Base-by-base conservation (phyloP, 345 rosid genomes). In the Rubroshorea leprosula region DNA sequence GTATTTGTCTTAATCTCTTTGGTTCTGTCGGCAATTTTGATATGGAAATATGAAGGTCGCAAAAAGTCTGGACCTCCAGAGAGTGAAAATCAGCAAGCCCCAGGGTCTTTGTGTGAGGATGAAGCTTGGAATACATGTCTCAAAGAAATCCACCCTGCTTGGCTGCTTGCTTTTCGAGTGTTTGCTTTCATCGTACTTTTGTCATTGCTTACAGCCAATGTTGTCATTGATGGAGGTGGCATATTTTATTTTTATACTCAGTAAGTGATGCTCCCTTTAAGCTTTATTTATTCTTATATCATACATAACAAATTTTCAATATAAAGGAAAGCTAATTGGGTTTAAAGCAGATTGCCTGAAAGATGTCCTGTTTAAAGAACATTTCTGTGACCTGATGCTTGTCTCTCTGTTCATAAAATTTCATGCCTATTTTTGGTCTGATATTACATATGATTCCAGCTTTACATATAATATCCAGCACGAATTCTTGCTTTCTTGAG, bases 221-320 rank as follows among this genome's bases (percentile, higher is more conserved):
- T 70, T 8, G 64, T 74, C 23, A 56, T 71, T 61, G 86, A 82
- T 61, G 96, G 97, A 49, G 55, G 70, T 14, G 90, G 84, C 63
- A 75, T 89, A 59, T 89, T 93, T 74, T 84, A 68, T 79, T 93
- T 80, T 62, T 93, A 93, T 64, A 93, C 99, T 25, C 89, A 93
- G 99, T 93, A 78, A 89, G 98, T 81, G n/a, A 49, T 60, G 44
- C 41, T 35, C 54, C 43, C 27, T 25, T 51, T 18, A n/a, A n/a
- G n/a, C n/a, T n/a, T n/a, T n/a, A n/a, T n/a, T n/a, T n/a, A n/a
- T n/a, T n/a, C n/a, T n/a, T n/a, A n/a, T n/a, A n/a, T n/a, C n/a
- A n/a, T n/a, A n/a, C n/a, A n/a, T n/a, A n/a, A n/a, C n/a, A n/a
- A n/a, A n/a, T n/a, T n/a, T n/a, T n/a, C n/a, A n/a, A n/a, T n/a